Percentiles rank a stretch among this genome's conserved stretches.
These are phyloP conservation scores for Leucosporidium creatinivorum DNA, from an alignment of 768 basidiomycete species.

Conservation along the genomic window DNA sequence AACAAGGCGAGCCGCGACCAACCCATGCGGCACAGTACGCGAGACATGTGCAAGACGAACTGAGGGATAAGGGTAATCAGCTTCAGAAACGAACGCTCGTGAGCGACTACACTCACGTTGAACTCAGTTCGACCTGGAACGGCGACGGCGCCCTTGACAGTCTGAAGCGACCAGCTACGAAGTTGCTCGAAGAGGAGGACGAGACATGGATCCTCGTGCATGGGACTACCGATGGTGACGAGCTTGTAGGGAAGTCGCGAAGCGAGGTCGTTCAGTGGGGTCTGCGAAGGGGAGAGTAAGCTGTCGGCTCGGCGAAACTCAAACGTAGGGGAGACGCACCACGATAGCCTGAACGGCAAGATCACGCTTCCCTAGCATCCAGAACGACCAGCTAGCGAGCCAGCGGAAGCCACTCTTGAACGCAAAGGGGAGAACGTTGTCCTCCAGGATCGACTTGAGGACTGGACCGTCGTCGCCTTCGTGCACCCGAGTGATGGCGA, in stretches of 20 bases:
- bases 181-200: conserved; percentile 83
- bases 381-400: conserved; percentile 93
- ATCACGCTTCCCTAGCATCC: conserved; percentile 81
- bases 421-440: conserved; percentile 71
- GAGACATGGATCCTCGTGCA: conserved; percentile 90
- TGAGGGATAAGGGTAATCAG: neutral
- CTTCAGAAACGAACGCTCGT: neutral
- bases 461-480: conserved; percentile 78
- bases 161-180: conserved; percentile 81
- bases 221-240: conserved; percentile 64
- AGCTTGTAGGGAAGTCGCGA: conserved; percentile 26
- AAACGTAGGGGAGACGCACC: conserved; percentile 48
- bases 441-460: conserved; percentile 60
- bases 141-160: conserved; percentile 84
- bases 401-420: conserved; percentile 84
- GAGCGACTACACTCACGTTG: conserved; percentile 44
- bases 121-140: conserved; percentile 83
- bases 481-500: conserved; percentile 74
- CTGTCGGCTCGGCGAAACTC: no score
- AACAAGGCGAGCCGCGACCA: conserved; percentile 34
- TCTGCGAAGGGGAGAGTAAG: conserved; percentile 17
- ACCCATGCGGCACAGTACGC: conserved; percentile 95
- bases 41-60: conserved; percentile 88
- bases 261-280: conserved; percentile 31
- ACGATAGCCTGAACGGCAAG: conserved; percentile 81